Percentiles rank a stretch among this genome's conserved stretches.
These are phyloP conservation scores for Spinacia oleracea DNA, from an alignment of 179 eudicot species.

Conservation along the genomic window DNA sequence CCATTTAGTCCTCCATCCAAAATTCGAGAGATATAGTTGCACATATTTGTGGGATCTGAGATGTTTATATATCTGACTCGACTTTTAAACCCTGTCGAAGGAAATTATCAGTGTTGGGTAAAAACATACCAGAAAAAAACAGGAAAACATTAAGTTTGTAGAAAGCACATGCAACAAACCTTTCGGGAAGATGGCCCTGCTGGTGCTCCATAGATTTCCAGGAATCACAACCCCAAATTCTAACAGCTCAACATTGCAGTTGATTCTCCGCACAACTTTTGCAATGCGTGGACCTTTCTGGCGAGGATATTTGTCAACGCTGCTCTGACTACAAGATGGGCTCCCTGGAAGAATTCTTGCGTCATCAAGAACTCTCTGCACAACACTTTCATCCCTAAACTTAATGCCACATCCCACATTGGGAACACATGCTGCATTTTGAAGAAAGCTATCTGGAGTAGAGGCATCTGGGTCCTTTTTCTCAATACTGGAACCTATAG, in stretches of 20 bases:
- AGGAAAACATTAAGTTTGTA: not conserved
- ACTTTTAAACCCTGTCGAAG: conserved; percentile 72
- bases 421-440: conserved; percentile 37
- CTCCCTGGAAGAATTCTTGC: conserved; percentile 42
- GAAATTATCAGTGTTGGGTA: conserved; percentile 14
- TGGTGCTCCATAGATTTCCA: conserved; percentile 77
- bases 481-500: conserved; percentile 32
- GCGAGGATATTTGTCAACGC: conserved; percentile 60
- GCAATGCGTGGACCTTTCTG: conserved; percentile 96
- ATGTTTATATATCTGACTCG: conserved; percentile 75
- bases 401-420: conserved; percentile 39
- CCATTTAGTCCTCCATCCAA: conserved; percentile 78
- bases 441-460: conserved; percentile 33
- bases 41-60: conserved; percentile 64
- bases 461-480: conserved; percentile 33
- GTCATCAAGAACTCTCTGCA: conserved; percentile 45
- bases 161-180: conserved; percentile 48
- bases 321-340: conserved; percentile 61
- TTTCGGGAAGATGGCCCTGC: conserved; percentile 86
- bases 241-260: conserved; percentile 74
- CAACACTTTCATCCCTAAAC: conserved; percentile 36
- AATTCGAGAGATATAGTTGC: conserved; percentile 78
- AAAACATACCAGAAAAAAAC: conserved; percentile 11
- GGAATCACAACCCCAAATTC: conserved; percentile 61
- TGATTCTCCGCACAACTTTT: conserved; percentile 82